Evolutionary conservation across 371 early-diverging fungal species (phyloP).

Genomic region (Lichtheimia ramosa): DNA sequence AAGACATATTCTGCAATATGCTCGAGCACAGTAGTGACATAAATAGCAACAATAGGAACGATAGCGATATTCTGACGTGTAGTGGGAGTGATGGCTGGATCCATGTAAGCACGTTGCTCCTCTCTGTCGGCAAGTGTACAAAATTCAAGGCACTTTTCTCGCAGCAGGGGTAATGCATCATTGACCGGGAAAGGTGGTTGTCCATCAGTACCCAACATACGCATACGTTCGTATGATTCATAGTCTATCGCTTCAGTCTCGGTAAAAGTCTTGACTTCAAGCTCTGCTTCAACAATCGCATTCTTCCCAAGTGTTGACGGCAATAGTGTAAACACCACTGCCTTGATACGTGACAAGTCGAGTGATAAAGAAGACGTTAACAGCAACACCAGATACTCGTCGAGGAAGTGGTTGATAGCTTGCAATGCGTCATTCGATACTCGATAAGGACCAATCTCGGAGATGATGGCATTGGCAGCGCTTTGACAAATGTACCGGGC

Average conservation of each 20-base stretch:
- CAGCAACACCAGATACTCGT: conserved; percentile 58
- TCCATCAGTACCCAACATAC: conserved; percentile 25
- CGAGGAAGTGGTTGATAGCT: conserved; percentile 61
- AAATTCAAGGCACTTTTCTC: conserved; percentile 60
- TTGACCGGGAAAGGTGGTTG: conserved; percentile 13
- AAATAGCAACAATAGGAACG: conserved; percentile 63
- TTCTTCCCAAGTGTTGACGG: conserved; percentile 64
- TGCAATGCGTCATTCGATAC: conserved; percentile 64
- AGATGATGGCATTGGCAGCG: conserved; percentile 69
- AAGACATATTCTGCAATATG: conserved; percentile 65
- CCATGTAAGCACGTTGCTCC: conserved; percentile 19
- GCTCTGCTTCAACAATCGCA: conserved; percentile 65
- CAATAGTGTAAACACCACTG: conserved; percentile 45
- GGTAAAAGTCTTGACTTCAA: conserved; percentile 63
- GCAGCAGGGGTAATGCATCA: conserved; percentile 27
- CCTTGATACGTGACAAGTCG: conserved; percentile 57
- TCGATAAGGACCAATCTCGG: conserved; percentile 60
- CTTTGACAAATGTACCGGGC: conserved; percentile 65
- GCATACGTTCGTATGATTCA: conserved; percentile 45
- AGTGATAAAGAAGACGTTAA: conserved; percentile 50
- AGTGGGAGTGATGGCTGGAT: not conserved
- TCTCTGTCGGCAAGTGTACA: conserved; percentile 58
- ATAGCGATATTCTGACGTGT: conserved; percentile 30
- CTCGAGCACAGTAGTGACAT: conserved; percentile 66
- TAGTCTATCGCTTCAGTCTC: conserved; percentile 56